Percentiles rank a stretch among this genome's conserved stretches.
These are phyloP conservation scores for Rostrohypoxylon terebratum DNA, from an alignment of 495 filamentous ascomycete species.

Conservation along the genomic window DNA sequence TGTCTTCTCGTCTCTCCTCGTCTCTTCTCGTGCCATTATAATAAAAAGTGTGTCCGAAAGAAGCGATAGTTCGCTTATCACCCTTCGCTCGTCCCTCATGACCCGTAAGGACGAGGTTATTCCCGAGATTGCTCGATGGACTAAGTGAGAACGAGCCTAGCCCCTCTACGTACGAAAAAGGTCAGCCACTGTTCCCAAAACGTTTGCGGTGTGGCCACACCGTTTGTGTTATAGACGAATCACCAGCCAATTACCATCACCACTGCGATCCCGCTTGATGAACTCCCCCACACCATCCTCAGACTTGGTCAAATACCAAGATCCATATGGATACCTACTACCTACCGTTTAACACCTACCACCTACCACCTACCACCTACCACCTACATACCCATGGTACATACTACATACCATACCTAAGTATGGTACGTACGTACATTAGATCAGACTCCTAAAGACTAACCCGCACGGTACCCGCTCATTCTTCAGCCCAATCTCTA, in stretches of 20 bases:
- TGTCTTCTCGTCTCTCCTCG: slow-evolving; percentile 3
- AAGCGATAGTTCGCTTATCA: slow-evolving; percentile 6
- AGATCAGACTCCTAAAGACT: slow-evolving; percentile 23
- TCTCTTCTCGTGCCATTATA: neutral
- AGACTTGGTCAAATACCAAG: slow-evolving; percentile 21
- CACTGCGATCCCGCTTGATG: slow-evolving; percentile 21
- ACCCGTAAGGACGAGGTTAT: slow-evolving; percentile 35
- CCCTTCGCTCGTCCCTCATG: slow-evolving; percentile 14
- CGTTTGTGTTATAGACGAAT: slow-evolving; percentile 28
- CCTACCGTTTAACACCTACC: neutral
- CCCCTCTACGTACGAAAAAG: slow-evolving; percentile 13
- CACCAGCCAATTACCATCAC: slow-evolving; percentile 30
- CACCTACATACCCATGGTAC: neutral
- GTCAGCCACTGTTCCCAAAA: slow-evolving; percentile 35
- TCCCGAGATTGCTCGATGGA: slow-evolving; percentile 36
- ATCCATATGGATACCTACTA: neutral
- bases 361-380: neutral
- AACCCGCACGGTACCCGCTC: slow-evolving; percentile 18
- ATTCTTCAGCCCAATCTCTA: slow-evolving; percentile 9
- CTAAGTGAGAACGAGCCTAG: slow-evolving; percentile 30
- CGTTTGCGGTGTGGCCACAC: slow-evolving; percentile 42
- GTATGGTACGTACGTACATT: neutral
- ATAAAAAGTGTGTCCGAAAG: neutral
- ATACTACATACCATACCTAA: neutral
- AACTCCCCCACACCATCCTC: slow-evolving; percentile 33